Conservation (phyloP, 2,329 filamentous ascomycete genomes). For the Talaromyces pinophilus region DNA sequence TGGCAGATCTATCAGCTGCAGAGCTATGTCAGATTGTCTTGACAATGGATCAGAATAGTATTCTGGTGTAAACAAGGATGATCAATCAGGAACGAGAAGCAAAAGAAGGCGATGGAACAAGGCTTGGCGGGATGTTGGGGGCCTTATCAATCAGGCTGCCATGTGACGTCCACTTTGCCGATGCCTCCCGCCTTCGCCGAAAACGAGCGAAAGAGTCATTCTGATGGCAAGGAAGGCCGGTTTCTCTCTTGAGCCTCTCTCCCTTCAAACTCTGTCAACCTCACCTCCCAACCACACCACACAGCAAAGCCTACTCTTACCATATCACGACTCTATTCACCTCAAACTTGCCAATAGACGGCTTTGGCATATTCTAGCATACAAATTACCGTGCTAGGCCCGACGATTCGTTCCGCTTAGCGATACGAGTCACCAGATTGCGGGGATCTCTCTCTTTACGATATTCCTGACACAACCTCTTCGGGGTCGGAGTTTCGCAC, state of each 20-base stretch:
- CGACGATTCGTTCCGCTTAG: not conserved
- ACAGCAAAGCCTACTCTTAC: not conserved
- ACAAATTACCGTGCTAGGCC: constrained; percentile 2
- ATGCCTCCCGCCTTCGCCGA: constrained; percentile 12
- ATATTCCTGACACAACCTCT: not conserved
- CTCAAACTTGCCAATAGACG: not conserved
- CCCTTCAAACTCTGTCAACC: constrained; percentile 2
- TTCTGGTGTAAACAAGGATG: not conserved
- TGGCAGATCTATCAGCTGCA: not conserved
- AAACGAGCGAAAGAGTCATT: constrained; percentile 14
- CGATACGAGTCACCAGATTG: constrained; percentile 14
- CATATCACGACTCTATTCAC: not conserved
- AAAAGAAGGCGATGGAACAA: not conserved
- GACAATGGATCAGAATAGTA: not conserved
- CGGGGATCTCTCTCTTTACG: constrained; percentile 2
- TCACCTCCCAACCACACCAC: constrained; percentile 5
- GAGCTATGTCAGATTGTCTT: not conserved
- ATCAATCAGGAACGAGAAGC: not conserved
- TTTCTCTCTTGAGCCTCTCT: not conserved
- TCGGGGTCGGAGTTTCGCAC: constrained; percentile 13
- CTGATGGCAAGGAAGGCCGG: constrained; percentile 6
- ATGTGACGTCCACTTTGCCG: constrained; percentile 20
- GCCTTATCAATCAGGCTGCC: constrained; percentile 17
- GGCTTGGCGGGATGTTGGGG: constrained; percentile 1
- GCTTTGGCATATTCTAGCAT: not conserved